Conservation (phyloP, 2,329 filamentous ascomycete genomes). For the Aspergillus felis region DNA sequence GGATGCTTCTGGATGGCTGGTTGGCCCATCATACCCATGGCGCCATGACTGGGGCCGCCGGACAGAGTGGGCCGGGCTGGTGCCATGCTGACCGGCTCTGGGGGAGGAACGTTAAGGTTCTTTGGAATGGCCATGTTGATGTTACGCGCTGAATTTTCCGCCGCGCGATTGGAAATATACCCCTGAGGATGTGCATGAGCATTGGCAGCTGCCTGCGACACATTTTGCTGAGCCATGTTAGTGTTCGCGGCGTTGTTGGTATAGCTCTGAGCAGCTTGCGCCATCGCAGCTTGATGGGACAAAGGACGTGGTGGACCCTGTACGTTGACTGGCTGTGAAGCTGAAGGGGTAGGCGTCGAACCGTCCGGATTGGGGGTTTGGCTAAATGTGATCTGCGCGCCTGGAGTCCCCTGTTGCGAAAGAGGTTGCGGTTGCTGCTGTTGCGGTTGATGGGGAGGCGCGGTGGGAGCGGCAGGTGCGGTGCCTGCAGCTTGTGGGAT, state of each 20-base stretch:
- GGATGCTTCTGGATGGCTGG: conserved; percentile 79
- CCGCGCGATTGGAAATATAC: conserved; percentile 39
- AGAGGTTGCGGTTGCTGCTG: conserved; percentile 24
- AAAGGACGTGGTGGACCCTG: conserved; percentile 40
- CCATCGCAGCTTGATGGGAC: conserved; percentile 45
- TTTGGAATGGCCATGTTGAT: conserved; percentile 81
- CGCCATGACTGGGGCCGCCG: conserved; percentile 68
- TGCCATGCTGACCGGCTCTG: conserved; percentile 70
- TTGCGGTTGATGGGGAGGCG: conserved; percentile 15
- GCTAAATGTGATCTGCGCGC: conserved; percentile 26
- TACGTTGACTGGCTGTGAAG: conserved; percentile 26
- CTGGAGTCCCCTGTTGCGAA: conserved; percentile 28
- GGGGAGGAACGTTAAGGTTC: conserved; percentile 66
- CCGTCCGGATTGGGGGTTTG: conserved; percentile 29
- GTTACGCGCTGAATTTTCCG: conserved; percentile 41
- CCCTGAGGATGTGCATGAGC: conserved; percentile 40
- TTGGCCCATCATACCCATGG: conserved; percentile 80
- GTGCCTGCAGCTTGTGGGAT: conserved; percentile 25
- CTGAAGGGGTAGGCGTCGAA: conserved; percentile 29
- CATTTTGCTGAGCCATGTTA: conserved; percentile 19
- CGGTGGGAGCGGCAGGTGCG: conserved; percentile 20
- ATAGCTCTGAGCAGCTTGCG: conserved; percentile 42
- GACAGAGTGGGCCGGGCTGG: conserved; percentile 75
- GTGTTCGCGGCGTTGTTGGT: conserved; percentile 28
- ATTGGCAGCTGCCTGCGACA: conserved; percentile 28